A percentile compares a stretch with the other conserved stretches of the same genome.
phyloP scores from a whole-genome alignment of 345 rosid species.

The Brassica juncea region DNA sequence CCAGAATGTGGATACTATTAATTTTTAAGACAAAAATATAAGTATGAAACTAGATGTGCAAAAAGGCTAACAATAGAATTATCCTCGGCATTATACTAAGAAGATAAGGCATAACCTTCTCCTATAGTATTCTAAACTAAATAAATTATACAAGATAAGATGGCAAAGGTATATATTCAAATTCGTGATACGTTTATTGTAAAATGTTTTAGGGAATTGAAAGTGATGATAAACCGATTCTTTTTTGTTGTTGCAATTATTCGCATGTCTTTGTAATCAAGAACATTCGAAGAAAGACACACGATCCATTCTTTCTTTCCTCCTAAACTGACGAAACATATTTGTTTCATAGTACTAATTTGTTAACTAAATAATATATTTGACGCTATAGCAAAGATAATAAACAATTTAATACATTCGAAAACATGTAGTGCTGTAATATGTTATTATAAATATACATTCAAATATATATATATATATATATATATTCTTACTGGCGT shows the following conservation, averaged over 20 bases:
- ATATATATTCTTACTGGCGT: not conserved
- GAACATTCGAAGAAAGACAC: not conserved
- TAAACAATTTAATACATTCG: not conserved
- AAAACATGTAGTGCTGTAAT: not conserved
- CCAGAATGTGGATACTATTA: not conserved
- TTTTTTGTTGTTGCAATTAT: conserved; percentile 19
- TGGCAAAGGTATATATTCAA: conserved; percentile 32
- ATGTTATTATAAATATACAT: not conserved
- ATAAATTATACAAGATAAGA: conserved; percentile 37
- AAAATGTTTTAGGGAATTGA: not conserved
- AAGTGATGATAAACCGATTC: conserved; percentile 15
- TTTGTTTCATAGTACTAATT: conserved; percentile 11
- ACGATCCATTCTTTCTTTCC: conserved; percentile 14
- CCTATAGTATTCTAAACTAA: conserved; percentile 33
- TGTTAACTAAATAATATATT: conserved; percentile 4
- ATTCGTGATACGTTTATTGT: conserved; percentile 24
- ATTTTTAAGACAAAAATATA: not conserved
- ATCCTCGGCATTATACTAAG: conserved; percentile 42
- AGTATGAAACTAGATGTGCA: conserved; percentile 9
- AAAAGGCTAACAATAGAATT: conserved; percentile 34
- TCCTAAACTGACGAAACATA: conserved; percentile 5
- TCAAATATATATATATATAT: not conserved
- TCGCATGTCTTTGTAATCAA: conserved; percentile 28
- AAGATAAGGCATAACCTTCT: conserved; percentile 37
- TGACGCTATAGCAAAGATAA: not conserved